These are phyloP conservation scores for Coprinopsis strossmayeri DNA, from an alignment of 768 basidiomycete species.

Conservation along the genomic window DNA sequence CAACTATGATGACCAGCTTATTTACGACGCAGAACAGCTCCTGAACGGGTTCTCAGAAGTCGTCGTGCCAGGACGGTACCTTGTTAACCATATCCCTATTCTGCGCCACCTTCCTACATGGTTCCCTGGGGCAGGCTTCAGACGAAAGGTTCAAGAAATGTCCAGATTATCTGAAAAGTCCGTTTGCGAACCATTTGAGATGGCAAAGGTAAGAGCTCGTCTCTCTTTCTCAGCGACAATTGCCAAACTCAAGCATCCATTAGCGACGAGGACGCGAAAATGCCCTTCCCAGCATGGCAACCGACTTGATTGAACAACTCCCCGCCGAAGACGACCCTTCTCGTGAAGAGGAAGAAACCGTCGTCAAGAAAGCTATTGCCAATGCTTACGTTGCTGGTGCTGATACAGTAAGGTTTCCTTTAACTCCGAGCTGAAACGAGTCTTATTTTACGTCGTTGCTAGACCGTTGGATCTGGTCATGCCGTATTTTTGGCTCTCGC, in stretches of 20 bases:
- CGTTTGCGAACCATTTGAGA: conserved; percentile 4
- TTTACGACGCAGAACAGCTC: conserved; percentile 5
- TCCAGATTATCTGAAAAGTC: not conserved
- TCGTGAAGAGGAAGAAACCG: conserved; percentile 2
- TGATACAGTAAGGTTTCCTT: conserved; percentile 2
- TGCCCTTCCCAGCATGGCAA: conserved; percentile 5
- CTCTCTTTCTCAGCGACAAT: not conserved
- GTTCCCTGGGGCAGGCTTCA: conserved; percentile 43
- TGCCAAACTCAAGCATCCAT: not conserved
- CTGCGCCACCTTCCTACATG: conserved; percentile 39
- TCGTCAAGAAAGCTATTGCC: conserved; percentile 3
- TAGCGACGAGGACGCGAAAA: not conserved
- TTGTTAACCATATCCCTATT: conserved; percentile 16
- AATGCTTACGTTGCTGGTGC: conserved; percentile 3
- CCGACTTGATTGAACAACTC: conserved; percentile 4
- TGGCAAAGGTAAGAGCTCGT: conserved; percentile 1
- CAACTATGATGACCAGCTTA: not conserved
- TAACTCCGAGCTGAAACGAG: not conserved
- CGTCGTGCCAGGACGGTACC: conserved; percentile 10
- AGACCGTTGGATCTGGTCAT: not conserved
- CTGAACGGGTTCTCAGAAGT: conserved; percentile 1
- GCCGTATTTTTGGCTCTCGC: conserved; percentile 4
- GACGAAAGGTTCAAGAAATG: conserved; percentile 21
- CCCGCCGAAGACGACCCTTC: conserved; percentile 7
- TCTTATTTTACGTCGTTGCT: too few relatives aligned